A percentile compares a stretch with the other conserved stretches of the same genome.
Evolutionary conservation across 202 grass and related monocot genomes (phyloP).

Genomic region (Bolboschoenoplectus hybrid): DNA sequence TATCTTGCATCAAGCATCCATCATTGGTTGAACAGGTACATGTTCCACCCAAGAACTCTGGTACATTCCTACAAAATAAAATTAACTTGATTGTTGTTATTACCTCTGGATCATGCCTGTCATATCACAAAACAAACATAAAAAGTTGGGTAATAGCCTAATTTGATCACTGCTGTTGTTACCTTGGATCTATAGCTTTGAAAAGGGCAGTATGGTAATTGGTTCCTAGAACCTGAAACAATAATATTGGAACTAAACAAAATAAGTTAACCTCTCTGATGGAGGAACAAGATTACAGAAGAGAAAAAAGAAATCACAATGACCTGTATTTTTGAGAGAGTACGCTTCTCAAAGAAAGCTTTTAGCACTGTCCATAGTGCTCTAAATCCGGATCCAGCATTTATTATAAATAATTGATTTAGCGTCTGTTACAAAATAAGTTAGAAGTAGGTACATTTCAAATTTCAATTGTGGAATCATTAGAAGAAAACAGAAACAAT

Average conservation of each 20-base stretch:
- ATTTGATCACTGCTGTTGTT: constrained; percentile 27
- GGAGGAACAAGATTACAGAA: constrained; percentile 19
- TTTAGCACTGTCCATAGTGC: constrained; percentile 81
- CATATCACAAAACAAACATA: constrained; percentile 17
- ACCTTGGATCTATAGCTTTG: constrained; percentile 86
- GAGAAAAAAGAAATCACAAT: constrained; percentile 24
- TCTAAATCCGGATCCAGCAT: constrained; percentile 96
- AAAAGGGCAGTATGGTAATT: constrained; percentile 63
- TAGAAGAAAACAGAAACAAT: background rate
- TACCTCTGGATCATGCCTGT: background rate
- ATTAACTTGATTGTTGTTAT: constrained; percentile 37
- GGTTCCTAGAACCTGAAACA: constrained; percentile 72
- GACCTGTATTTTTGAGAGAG: constrained; percentile 87
- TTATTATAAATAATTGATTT: constrained; percentile 90
- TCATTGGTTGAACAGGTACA: constrained; percentile 72
- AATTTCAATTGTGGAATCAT: constrained; percentile 26
- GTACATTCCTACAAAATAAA: constrained; percentile 79
- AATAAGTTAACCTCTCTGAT: constrained; percentile 32
- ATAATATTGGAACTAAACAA: constrained; percentile 24
- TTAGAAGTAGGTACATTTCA: constrained; percentile 31
- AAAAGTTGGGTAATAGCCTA: constrained; percentile 7
- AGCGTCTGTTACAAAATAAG: constrained; percentile 66
- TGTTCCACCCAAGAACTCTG: constrained; percentile 75
- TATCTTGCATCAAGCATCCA: constrained; percentile 86
- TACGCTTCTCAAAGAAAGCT: constrained; percentile 84